Conservation (phyloP, 306 rosid species). For the Dalbergia cochinchinensis region DNA sequence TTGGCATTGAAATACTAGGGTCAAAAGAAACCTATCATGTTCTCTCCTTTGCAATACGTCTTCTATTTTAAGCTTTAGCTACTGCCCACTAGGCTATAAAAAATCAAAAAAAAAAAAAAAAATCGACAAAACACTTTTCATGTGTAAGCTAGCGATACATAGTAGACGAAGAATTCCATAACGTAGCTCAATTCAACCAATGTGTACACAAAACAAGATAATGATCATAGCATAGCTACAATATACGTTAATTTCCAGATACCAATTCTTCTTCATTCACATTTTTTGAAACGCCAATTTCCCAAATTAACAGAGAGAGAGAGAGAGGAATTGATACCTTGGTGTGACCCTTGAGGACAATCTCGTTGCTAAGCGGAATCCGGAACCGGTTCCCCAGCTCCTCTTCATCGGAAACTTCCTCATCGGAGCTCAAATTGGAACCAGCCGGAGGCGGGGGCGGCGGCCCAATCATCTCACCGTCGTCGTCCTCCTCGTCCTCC, state of each 20-base stretch:
- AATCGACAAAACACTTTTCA: not conserved
- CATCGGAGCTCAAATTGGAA: conserved; percentile 47
- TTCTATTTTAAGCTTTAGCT: not conserved
- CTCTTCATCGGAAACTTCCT: conserved; percentile 42
- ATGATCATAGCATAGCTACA: too few relatives aligned
- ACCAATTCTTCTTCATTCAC: not conserved
- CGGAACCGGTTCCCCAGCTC: conserved; percentile 60
- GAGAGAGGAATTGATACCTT: conserved; percentile 56
- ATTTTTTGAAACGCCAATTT: not conserved
- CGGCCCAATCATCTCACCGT: conserved; percentile 69
- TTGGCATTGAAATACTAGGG: not conserved
- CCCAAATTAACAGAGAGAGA: not conserved
- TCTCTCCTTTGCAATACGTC: not conserved
- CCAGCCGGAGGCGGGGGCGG: conserved; percentile 68
- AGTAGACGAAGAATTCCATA: not conserved
- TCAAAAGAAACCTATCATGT: not conserved
- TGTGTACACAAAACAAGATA: not conserved
- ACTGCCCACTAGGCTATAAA: not conserved
- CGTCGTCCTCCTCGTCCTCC: conserved; percentile 44
- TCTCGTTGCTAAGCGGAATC: conserved; percentile 91
- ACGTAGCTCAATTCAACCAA: not conserved
- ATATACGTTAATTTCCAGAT: too few relatives aligned
- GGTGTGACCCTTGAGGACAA: conserved; percentile 90
- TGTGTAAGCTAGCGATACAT: not conserved
- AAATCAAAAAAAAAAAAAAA: too few relatives aligned